Evolutionary conservation across 257 asterid genomes (phyloP).

Genomic region (Asclepias syriaca): DNA sequence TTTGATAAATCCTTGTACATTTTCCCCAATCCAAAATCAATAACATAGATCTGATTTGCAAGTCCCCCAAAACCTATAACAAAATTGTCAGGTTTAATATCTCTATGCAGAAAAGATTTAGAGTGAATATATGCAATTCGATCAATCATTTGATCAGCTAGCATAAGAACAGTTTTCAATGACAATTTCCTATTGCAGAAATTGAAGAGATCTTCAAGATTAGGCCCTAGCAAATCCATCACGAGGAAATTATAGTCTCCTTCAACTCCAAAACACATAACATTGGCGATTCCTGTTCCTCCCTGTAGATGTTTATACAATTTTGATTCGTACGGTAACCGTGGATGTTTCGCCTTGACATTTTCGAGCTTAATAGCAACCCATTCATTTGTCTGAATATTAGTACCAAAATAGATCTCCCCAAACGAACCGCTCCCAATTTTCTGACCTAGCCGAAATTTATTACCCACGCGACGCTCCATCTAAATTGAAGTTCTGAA

Average conservation of each 20-base stretch:
- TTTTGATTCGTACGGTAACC: constrained; percentile 65
- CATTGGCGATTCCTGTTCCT: constrained; percentile 81
- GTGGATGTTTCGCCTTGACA: constrained; percentile 81
- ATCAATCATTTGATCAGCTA: constrained; percentile 83
- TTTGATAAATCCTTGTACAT: constrained; percentile 61
- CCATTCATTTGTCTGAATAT: constrained; percentile 76
- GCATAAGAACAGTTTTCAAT: constrained; percentile 89
- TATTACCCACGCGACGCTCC: constrained; percentile 91
- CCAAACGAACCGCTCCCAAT: constrained; percentile 93
- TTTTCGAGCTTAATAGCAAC: constrained; percentile 91
- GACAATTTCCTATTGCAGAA: constrained; percentile 82
- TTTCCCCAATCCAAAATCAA: constrained; percentile 65
- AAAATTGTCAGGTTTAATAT: constrained; percentile 83
- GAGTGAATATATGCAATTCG: constrained; percentile 71
- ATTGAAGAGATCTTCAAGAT: constrained; percentile 87
- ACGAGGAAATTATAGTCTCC: constrained; percentile 92
- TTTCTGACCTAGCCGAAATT: constrained; percentile 76
- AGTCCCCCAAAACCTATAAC: constrained; percentile 83
- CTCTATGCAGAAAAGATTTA: constrained; percentile 76
- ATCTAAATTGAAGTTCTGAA: constrained; percentile 21
- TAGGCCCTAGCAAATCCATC: constrained; percentile 86
- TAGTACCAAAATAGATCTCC: constrained; percentile 87
- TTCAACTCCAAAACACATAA: constrained; percentile 88
- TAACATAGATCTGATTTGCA: constrained; percentile 80
- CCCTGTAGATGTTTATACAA: constrained; percentile 76